Evolutionary conservation across 805 yeast genomes (phyloP), one percentile per base, ranked within the genome.

Genomic region (Danielozyma ontarioensis): DNA sequence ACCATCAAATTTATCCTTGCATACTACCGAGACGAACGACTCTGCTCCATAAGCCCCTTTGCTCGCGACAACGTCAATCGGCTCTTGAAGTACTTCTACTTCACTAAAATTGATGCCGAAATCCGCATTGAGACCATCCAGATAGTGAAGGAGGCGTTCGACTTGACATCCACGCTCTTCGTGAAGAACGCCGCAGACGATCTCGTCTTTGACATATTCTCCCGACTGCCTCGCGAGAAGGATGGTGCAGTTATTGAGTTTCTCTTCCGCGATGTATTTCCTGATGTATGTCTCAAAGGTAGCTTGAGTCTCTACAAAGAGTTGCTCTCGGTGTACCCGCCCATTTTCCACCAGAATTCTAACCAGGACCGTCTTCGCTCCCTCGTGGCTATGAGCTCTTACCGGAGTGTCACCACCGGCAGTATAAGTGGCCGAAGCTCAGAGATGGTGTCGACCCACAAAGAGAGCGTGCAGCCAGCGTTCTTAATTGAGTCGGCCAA

Each of bases 11-110:
- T 61, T 32, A 67, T 83, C 3, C 50, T 82, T 17, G 53, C 61
- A 3, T 69, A 59, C 42, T 79, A 75, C 48, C 55, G 58, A 3
- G 59, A 63, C 10, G 73, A 74, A 33, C 67, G 70, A 33, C 47
- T 69, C 19, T 81, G 89, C 46, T 65, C 78, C 2, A 50, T 78
- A 4, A 55, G 70, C 19, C 59, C 69, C 0, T 52, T 64, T 6
- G 81, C 88, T 84, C 56, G 57, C 29, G 62, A 55, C 2, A 73
- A 74, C 40, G 57, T 75, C 26, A 50, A 53, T 5, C 51, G 55
- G 19, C 43, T 81, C 2, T 51, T 80, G 23, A 56, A 62, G n/a
- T 57, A 62, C 5, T 78, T 74, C 45, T 70, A 60, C 46, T 48
- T 54, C 46, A 49, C 48, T 19, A 34, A 43, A 1, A 40, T 32